Base-by-base conservation (phyloP, 2,329 filamentous ascomycete species). In the Sordariomycetes sp. region DNA sequence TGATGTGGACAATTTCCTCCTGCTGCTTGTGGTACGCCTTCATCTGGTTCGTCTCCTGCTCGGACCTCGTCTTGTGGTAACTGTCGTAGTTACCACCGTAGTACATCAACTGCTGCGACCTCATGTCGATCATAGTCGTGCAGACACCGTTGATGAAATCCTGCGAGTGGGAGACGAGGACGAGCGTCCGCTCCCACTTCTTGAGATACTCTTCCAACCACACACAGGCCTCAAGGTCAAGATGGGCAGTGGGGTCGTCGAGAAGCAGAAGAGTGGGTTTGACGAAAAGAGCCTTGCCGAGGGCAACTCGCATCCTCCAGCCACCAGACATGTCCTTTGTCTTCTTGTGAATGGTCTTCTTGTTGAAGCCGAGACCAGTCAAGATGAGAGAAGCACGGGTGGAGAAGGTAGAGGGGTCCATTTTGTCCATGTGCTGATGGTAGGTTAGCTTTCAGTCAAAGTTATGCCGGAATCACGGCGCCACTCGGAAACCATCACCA, bases 301-400 rank as follows among this genome's bases (percentile, higher is more conserved):
- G 86, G 59, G 94, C 94, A 60, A 99, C 94, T 83, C 95, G 90
- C 94, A 99, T 99, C 81, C 93, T 87, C 94, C 94, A 99, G 67
- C 94, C 94, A 90, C 94, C 94, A 64, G 94, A 99, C 95, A 99
- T 99, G 74, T 99, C 95, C 84, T 97, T 99, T 68, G 95, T 99
- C 86, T 95, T 97, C 85, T 99, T 99, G 75, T 95, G 80, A 71
- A 99, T 97, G 59, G 95, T 99, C 66, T 76, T 77, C 81, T 97
- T 97, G 86, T 99, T 96, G 85, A 99, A 99, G 65, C 94, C 94
- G 60, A 99, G 88, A 91, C 94, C 94, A 59, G 94, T 99, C 66
- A 99, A 76, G 72, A 99, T 99, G 64, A 97, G 86, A 59, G 93
- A 96, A 61, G 94, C 94, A 71, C 94, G 90, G 61, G 93, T 96